These are phyloP conservation scores for Meira nashicola DNA, from an alignment of 1,284 basidiomycete species.

Conservation along the genomic window DNA sequence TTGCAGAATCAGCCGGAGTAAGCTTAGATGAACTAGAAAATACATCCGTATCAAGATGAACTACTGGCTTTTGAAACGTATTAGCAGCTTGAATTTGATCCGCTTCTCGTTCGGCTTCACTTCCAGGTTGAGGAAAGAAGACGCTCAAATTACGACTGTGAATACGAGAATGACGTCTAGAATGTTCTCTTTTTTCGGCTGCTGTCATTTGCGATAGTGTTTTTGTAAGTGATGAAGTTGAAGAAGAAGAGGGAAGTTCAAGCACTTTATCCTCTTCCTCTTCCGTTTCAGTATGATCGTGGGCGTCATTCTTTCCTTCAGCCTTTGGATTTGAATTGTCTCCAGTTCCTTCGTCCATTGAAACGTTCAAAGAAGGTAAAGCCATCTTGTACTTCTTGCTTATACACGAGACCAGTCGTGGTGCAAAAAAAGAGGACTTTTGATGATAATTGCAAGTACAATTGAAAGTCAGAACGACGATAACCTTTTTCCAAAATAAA, in stretches of 20 bases:
- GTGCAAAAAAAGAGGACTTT: not conserved
- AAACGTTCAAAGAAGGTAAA: slow-evolving; percentile 5
- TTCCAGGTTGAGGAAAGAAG: slow-evolving; percentile 49
- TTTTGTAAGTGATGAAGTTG: slow-evolving; percentile 12
- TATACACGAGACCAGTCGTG: not conserved
- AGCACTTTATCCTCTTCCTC: not conserved
- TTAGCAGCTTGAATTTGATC: slow-evolving; percentile 14
- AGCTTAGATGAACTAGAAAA: not conserved
- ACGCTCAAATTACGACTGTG: slow-evolving; percentile 47
- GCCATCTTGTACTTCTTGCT: not conserved
- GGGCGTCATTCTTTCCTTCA: not conserved
- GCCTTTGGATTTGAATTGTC: not conserved
- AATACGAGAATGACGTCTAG: slow-evolving; percentile 37
- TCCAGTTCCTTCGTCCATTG: slow-evolving; percentile 6
- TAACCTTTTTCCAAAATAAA: too few species aligned
- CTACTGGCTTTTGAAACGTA: slow-evolving; percentile 4
- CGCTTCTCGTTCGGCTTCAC: slow-evolving; percentile 41
- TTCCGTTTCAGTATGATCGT: not conserved
- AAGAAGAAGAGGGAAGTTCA: not conserved
- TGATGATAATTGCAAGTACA: not conserved
- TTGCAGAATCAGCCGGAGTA: slow-evolving; percentile 15
- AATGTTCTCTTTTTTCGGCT: slow-evolving; percentile 46
- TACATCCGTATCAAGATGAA: not conserved
- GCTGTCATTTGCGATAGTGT: slow-evolving; percentile 20
- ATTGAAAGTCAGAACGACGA: too few species aligned